Base-by-base conservation (phyloP, 2,329 filamentous ascomycete genomes). In the Sphaerulina vaccinii region DNA sequence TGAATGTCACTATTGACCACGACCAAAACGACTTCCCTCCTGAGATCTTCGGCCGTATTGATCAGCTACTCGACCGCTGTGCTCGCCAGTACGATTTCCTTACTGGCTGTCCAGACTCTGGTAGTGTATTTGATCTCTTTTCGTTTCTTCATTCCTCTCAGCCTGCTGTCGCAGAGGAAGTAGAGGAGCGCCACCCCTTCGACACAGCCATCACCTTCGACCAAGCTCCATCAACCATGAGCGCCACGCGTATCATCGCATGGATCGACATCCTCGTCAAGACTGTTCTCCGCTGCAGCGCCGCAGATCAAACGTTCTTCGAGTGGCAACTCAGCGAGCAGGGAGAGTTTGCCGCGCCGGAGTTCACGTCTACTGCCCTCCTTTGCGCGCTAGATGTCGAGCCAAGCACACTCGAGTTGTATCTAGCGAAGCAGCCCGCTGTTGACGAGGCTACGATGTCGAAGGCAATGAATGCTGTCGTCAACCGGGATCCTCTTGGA, bases 251-350 rank as follows among this genome's bases (percentile, higher is more conserved):
- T 2, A 39, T 38, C 6, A 18, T 35, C 3, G 42, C 47, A 5
- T 56, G 51, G 49, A 22, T 48, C 7, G 54, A 54, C 15, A 15
- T 54, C 2, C 29, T 33, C 15, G 19, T 32, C 18, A 51, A 47
- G 11, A 36, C 27, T 8, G 38, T 56, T 0, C 27, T 11, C 10
- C 33, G 47, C 23, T 49, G 50, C 13, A n/a, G 29, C 9, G 15
- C 32, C 4, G 46, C 54, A 3, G 46, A 47, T 1, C 19, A 16
- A 2, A 21, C 49, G 3, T 49, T 41, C 47, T 50, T 52, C 15
- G 27, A 36, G n/a, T 50, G 45, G 49, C 50, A 53, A 19, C 35
- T 56, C 32, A 53, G 50, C 8, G 13, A 35, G 1, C 29, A 53
- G 1, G 54, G 47, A 9, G 47, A 54, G 6, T 56, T 42, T 24